Percentiles rank a stretch among this genome's conserved stretches.
phyloP scores from a whole-genome alignment of 805 yeast species.

The Starmerella roubikii region DNA sequence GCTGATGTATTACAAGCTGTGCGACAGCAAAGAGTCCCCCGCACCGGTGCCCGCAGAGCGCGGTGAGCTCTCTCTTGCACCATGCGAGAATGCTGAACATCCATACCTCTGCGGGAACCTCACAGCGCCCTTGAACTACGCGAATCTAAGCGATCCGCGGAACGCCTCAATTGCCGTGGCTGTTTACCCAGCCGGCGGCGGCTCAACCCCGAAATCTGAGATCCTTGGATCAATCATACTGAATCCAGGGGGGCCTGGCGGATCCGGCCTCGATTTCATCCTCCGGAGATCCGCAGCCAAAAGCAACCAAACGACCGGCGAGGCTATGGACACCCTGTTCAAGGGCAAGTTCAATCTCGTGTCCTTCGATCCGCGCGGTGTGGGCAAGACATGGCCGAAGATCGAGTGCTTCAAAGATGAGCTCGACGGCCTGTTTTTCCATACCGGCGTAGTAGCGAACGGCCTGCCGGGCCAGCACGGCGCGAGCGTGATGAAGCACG shows the following conservation, averaged over 20 bases:
- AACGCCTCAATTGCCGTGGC: conserved; percentile 6
- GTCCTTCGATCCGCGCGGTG: conserved; percentile 19
- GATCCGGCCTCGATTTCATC: conserved; percentile 11
- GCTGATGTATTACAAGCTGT: too few relatives aligned
- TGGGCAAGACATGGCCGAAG: conserved; percentile 12
- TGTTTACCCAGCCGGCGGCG: conserved; percentile 2
- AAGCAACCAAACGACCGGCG: not conserved
- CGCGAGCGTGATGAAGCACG: conserved; percentile 2
- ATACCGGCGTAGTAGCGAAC: not conserved
- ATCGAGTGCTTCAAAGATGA: conserved; percentile 7
- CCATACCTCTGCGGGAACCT: conserved; percentile 2
- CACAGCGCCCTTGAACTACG: conserved; percentile 3
- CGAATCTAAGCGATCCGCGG: not conserved
- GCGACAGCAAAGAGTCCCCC: too few relatives aligned
- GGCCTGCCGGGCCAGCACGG: conserved; percentile 6
- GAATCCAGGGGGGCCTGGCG: conserved; percentile 21
- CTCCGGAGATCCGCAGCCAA: not conserved
- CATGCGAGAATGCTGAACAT: not conserved
- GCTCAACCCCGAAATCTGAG: conserved; percentile 5
- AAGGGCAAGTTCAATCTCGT: conserved; percentile 15
- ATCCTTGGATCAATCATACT: conserved; percentile 14
- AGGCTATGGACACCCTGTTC: conserved; percentile 1
- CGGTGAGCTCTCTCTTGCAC: not conserved
- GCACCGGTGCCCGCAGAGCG: too few relatives aligned
- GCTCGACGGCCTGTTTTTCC: not conserved